Conservation (phyloP, 192 early-diverging fungal genomes). For the Coemansia sp. region DNA sequence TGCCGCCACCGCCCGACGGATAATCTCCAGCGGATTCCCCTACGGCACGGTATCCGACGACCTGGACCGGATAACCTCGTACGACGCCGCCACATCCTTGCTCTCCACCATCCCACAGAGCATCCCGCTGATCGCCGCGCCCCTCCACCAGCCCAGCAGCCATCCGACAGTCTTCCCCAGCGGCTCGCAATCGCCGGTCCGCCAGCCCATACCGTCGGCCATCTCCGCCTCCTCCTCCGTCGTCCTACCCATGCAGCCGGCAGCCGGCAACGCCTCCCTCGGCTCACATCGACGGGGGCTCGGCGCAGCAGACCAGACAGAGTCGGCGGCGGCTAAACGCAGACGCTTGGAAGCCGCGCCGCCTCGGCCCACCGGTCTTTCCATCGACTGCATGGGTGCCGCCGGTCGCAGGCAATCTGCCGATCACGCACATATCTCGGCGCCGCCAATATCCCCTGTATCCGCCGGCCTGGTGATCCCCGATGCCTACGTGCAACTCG, state of each 20-base stretch:
- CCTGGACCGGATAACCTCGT: not conserved
- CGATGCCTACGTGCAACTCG: slow-evolving; percentile 25
- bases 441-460: not conserved
- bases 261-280: not conserved
- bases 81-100: not conserved
- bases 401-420: not conserved
- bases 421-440: no score
- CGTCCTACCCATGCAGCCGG: not conserved
- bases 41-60: not conserved
- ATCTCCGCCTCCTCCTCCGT: not conserved
- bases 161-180: not conserved
- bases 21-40: not conserved
- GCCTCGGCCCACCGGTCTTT: not conserved
- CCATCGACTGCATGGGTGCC: no score
- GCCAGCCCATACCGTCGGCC: not conserved
- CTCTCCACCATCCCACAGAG: not conserved
- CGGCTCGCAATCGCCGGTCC: not conserved
- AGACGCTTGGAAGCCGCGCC: slow-evolving; percentile 1
- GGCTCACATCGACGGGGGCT: not conserved
- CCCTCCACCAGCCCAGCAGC: not conserved
- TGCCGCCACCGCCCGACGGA: not conserved
- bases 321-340: not conserved
- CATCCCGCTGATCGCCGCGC: not conserved
- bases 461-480: not conserved
- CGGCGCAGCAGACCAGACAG: not conserved